Evolutionary conservation across 345 rosid species (phyloP).

Genomic region (Aquilaria sinensis): DNA sequence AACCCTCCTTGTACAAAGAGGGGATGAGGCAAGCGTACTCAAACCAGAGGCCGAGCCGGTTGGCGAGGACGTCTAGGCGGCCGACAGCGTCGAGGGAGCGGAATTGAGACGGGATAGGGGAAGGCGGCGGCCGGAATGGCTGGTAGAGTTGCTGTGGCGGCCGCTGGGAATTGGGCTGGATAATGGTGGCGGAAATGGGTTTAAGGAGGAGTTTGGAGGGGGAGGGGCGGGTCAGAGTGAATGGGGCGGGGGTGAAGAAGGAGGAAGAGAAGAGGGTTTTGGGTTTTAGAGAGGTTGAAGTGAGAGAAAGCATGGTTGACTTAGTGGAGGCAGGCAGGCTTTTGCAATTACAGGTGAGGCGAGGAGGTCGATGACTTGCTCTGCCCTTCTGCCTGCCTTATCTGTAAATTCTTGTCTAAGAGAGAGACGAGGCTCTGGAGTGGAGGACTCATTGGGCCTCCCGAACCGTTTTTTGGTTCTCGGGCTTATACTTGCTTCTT

Average conservation of each 20-base stretch:
- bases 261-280: background rate
- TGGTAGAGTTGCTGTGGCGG: slow-evolving; percentile 50
- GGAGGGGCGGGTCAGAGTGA: background rate
- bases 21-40: slow-evolving; percentile 87
- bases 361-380: no score
- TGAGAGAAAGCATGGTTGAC: no score
- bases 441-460: no score
- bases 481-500: no score
- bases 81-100: slow-evolving; percentile 53
- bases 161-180: slow-evolving; percentile 28
- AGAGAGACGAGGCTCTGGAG: no score
- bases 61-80: slow-evolving; percentile 66
- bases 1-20: slow-evolving; percentile 70
- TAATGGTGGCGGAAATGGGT: slow-evolving; percentile 34
- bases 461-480: no score
- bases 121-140: slow-evolving; percentile 87
- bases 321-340: no score
- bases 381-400: no score
- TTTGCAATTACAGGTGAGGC: no score
- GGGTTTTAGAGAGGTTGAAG: no score
- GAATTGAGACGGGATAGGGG: slow-evolving; percentile 67
- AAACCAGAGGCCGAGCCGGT: slow-evolving; percentile 78
- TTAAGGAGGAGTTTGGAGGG: slow-evolving; percentile 19
- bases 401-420: no score
- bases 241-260: background rate